Conservation (phyloP, 192 early-diverging fungal species). For the Coemansia sp. region DNA sequence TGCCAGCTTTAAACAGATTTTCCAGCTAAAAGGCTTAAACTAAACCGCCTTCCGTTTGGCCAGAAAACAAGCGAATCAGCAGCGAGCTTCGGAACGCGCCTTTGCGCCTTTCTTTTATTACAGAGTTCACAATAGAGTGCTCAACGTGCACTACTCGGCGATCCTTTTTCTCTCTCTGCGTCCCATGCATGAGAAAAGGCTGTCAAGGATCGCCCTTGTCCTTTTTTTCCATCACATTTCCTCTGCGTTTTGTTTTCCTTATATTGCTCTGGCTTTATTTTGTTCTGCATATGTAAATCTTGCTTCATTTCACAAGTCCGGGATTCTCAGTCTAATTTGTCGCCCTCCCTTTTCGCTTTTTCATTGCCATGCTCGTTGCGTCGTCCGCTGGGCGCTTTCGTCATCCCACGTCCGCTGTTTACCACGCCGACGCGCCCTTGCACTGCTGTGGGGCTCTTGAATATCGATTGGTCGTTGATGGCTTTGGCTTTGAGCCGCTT, state of each 20-base stretch:
- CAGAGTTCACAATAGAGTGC: neutral
- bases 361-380: neutral
- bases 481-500: slow-evolving; percentile 47
- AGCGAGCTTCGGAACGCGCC: no score
- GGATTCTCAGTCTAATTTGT: slow-evolving; percentile 1
- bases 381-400: slow-evolving; percentile 14
- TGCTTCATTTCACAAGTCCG: no score
- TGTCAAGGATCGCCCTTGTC: neutral
- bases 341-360: neutral
- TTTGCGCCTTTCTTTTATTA: neutral
- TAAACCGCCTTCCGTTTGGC: no score
- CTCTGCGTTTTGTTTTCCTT: neutral
- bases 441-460: slow-evolving; percentile 42
- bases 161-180: neutral
- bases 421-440: slow-evolving; percentile 42
- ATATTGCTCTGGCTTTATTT: neutral
- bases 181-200: neutral
- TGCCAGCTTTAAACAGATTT: no score
- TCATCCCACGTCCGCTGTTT: slow-evolving; percentile 26
- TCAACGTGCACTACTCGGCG: no score
- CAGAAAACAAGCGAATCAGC: no score
- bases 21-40: no score
- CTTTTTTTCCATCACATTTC: neutral
- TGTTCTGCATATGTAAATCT: neutral
- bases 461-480: slow-evolving; percentile 48